phyloP scores from a whole-genome alignment of 768 basidiomycete genomes.

The Bullera alba region DNA sequence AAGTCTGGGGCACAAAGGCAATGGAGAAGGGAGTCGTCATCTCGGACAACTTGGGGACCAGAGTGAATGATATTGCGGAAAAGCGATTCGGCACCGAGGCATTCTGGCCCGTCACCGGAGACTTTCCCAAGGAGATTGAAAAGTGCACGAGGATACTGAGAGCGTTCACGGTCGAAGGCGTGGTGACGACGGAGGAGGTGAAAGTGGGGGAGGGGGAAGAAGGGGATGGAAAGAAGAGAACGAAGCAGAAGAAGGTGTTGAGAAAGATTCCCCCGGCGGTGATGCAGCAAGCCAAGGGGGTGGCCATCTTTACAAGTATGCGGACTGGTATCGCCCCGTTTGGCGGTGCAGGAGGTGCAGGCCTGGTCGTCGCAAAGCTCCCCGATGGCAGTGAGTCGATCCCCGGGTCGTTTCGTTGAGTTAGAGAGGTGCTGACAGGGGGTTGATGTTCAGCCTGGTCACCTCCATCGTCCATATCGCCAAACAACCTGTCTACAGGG shows the following conservation, averaged over 20 bases:
- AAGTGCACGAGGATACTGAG: conserved; percentile 43
- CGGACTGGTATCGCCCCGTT: conserved; percentile 44
- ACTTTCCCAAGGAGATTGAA: conserved; percentile 44
- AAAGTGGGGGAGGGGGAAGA: conserved; percentile 5
- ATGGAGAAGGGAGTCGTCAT: conserved; percentile 35
- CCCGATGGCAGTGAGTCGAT: conserved; percentile 42
- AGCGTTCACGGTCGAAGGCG: conserved; percentile 39
- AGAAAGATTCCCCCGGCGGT: conserved; percentile 45
- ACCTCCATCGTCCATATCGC: conserved; percentile 40
- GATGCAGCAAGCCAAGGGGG: conserved; percentile 33
- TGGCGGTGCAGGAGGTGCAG: conserved; percentile 45
- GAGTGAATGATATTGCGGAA: conserved; percentile 39
- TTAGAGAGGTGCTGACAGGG: neutral
- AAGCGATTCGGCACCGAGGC: conserved; percentile 43
- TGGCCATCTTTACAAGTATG: conserved; percentile 45
- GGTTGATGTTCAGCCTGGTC: conserved; percentile 38
- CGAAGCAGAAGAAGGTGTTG: conserved; percentile 34
- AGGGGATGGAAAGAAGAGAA: conserved; percentile 12
- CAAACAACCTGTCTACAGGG: conserved; percentile 44
- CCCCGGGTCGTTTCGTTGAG: neutral
- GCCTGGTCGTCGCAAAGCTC: conserved; percentile 44
- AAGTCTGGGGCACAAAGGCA: conserved; percentile 35
- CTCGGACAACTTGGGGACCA: conserved; percentile 38
- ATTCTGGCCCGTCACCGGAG: conserved; percentile 44
- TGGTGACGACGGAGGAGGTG: conserved; percentile 22